These are phyloP conservation scores for Lophiotrema nucula DNA, from an alignment of 495 filamentous ascomycete genomes.

Conservation along the genomic window DNA sequence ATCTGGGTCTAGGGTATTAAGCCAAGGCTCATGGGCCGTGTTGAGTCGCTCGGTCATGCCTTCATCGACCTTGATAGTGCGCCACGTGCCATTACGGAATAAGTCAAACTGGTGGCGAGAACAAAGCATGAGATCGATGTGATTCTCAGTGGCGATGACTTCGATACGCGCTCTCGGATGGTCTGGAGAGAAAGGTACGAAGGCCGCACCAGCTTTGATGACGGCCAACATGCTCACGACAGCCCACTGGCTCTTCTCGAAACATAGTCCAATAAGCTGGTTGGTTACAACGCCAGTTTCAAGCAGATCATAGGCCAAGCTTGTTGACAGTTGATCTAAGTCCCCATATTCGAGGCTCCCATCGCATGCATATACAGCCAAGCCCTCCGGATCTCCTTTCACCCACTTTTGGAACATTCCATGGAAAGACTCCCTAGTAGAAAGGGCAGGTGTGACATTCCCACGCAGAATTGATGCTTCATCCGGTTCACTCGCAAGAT, in stretches of 20 bases:
- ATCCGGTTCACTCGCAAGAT: too few relatives aligned
- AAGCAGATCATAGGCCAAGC: background rate
- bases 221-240: constrained; percentile 20
- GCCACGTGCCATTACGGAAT: background rate
- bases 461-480: too few relatives aligned
- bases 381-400: too few relatives aligned
- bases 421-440: too few relatives aligned
- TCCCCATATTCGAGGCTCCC: background rate
- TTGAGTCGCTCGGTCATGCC: too few relatives aligned
- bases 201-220: constrained; percentile 28
- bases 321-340: background rate
- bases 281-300: background rate
- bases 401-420: too few relatives aligned
- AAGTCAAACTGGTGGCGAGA: background rate
- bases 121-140: background rate
- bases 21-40: too few relatives aligned
- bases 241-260: constrained; percentile 3
- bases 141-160: background rate
- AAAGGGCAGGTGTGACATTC: too few relatives aligned
- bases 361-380: constrained; percentile 2
- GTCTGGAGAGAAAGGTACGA: constrained; percentile 18
- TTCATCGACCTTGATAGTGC: constrained; percentile 7
- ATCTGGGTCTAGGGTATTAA: too few relatives aligned
- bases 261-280: background rate
- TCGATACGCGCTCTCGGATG: constrained; percentile 5